Base-by-base conservation (phyloP, 352 stramenopile genomes). In the Phytophthora cryptogea region DNA sequence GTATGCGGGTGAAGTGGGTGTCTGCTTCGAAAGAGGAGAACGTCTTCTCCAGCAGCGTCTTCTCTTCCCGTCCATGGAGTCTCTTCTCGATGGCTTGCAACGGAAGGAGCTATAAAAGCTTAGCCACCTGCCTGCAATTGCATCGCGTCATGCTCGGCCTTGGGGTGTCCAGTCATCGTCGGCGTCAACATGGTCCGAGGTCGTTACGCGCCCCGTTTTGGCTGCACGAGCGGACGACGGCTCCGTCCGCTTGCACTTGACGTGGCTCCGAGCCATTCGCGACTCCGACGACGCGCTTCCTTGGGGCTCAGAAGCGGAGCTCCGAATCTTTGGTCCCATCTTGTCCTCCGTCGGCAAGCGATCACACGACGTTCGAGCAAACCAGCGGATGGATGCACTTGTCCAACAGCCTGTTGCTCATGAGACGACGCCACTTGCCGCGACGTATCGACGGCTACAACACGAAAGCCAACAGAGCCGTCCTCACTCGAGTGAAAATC, bases 291-390 rank as follows among this genome's bases (percentile, higher is more conserved):
- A 17, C 32, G 17, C 14, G 31, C 1, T 65, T 59, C 37, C 32
- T 42, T 50, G 5, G 30, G 37, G 47, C 36, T 48, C 58, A 31
- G 39, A 45, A 43, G 28, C 45, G 41, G 27, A 44, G 54, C 46
- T 63, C 53, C 45, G 46, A 68, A 68, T 68, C 52, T 63, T 39
- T 30, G 47, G 46, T 11, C 40, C 46, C 40, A 64, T 68, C 45
- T 62, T 63, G 52, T 66, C 58, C 33, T 41, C 20, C 20, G 26
- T 31, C 23, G 49, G 26, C 13, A 1, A 23, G 20, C 20, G 20
- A 23, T 23, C 20, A 2, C 1, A 23, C 20, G 20, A 26, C 10
- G 37, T 35, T 47, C 13, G 36, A 45, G 54, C 35, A 62, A 62
- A 47, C 17, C 52, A 59, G 17, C 44, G 46, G 46, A 51, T 63